Conservation (phyloP, 108 stramenopile genomes). For the Cyclostephanos invisitatus region DNA sequence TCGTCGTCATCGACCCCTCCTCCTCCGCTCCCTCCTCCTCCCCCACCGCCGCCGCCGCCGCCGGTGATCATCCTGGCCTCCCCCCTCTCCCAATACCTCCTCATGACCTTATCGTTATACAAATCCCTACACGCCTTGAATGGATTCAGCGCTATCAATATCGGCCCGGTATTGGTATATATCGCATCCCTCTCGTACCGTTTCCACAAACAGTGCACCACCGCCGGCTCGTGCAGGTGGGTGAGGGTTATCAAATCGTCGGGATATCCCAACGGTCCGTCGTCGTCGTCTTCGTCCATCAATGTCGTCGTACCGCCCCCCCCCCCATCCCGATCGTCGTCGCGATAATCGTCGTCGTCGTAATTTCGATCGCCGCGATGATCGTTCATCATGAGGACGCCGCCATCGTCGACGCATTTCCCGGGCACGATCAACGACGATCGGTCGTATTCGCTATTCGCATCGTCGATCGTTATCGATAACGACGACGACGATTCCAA, state of each 20-base stretch:
- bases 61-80: constrained; percentile 38
- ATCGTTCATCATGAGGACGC: constrained; percentile 38
- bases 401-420: constrained; percentile 21
- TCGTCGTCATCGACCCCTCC: neutral
- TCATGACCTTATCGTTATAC: constrained; percentile 73
- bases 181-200: constrained; percentile 80
- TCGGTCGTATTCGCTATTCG: constrained; percentile 27
- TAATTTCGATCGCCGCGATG: constrained; percentile 42
- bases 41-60: constrained; percentile 12
- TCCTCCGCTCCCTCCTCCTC: neutral
- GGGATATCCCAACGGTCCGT: constrained; percentile 25
- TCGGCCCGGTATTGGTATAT: constrained; percentile 93
- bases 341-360: constrained; percentile 13
- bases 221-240: constrained; percentile 85
- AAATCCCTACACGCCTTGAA: constrained; percentile 71
- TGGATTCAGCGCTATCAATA: constrained; percentile 94
- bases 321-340: neutral
- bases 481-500: neutral
- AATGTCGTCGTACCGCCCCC: too few species aligned
- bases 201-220: constrained; percentile 82
- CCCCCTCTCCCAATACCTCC: constrained; percentile 69
- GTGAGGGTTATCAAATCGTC: constrained; percentile 76
- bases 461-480: constrained; percentile 26
- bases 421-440: constrained; percentile 18
- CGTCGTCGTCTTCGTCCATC: neutral